These are phyloP conservation scores for Iberis amara DNA, from an alignment of 441 rosid genomes.

Conservation along the genomic window DNA sequence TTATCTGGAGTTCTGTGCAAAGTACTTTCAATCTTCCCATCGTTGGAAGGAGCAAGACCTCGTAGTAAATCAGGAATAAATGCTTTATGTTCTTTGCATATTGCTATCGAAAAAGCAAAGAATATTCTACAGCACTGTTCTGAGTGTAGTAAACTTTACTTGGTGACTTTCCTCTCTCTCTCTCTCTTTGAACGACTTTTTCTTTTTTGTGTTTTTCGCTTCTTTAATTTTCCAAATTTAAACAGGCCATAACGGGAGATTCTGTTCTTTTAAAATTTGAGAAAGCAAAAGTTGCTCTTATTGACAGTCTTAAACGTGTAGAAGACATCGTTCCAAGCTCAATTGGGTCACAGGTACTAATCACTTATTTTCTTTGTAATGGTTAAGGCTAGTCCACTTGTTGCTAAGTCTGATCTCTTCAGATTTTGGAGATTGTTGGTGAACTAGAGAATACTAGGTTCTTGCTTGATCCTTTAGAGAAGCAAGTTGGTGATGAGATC, in stretches of 20 bases:
- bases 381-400: slow-evolving; percentile 3
- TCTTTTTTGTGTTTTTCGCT: background rate
- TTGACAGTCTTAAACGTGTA: slow-evolving; percentile 78
- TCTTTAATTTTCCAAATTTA: slow-evolving; percentile 4
- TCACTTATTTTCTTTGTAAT: background rate
- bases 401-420: slow-evolving; percentile 24
- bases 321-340: slow-evolving; percentile 94
- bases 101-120: slow-evolving; percentile 91
- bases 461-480: slow-evolving; percentile 68
- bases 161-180: slow-evolving; percentile 44
- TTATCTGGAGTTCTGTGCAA: slow-evolving; percentile 71
- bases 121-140: slow-evolving; percentile 87
- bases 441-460: slow-evolving; percentile 66
- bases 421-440: slow-evolving; percentile 77
- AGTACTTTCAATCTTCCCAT: slow-evolving; percentile 69
- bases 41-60: slow-evolving; percentile 91
- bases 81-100: slow-evolving; percentile 85
- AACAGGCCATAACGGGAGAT: slow-evolving; percentile 96
- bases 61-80: slow-evolving; percentile 96
- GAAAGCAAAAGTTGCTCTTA: slow-evolving; percentile 68
- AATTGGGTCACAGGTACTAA: slow-evolving; percentile 71
- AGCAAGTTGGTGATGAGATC: slow-evolving; percentile 90
- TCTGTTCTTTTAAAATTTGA: slow-evolving; percentile 82
- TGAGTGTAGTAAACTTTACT: slow-evolving; percentile 86
- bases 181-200: slow-evolving; percentile 4